phyloP scores from a whole-genome alignment of 257 asterid genomes.

The Phtheirospermum japonicum region DNA sequence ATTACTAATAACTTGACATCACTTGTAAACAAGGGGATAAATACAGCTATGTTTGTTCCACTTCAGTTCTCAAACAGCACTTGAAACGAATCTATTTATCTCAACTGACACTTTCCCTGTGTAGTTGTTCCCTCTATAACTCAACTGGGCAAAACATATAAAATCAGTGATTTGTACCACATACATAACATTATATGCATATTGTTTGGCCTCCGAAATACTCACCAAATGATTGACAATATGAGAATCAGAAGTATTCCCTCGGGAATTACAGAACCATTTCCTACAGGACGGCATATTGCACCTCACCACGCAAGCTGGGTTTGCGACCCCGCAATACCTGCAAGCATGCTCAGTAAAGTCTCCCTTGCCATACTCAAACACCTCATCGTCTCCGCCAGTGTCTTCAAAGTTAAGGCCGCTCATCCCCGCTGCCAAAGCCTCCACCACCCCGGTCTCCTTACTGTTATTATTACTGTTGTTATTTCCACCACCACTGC shows the following conservation, averaged over 20 bases:
- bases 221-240: constrained; percentile 97
- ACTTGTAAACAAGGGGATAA: neutral
- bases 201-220: constrained; percentile 10
- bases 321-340: constrained; percentile 92
- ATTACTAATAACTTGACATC: neutral
- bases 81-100: neutral
- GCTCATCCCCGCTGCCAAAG: constrained; percentile 88
- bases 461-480: constrained; percentile 34
- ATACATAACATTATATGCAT: neutral
- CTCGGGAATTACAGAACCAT: constrained; percentile 97
- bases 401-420: constrained; percentile 92
- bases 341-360: constrained; percentile 87
- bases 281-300: constrained; percentile 94
- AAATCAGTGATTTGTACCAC: constrained; percentile 1
- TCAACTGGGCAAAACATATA: neutral
- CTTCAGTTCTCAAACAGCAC: constrained; percentile 8
- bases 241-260: constrained; percentile 97
- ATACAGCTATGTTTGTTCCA: neutral
- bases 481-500: constrained; percentile 32
- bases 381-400: constrained; percentile 82
- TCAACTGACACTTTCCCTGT: neutral
- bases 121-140: neutral
- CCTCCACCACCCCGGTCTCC: constrained; percentile 80
- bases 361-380: constrained; percentile 86
- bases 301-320: constrained; percentile 93